A percentile compares a stretch with the other conserved stretches of the same genome.
phyloP scores from a whole-genome alignment of 768 basidiomycete species.

The Tulasnella sp. region DNA sequence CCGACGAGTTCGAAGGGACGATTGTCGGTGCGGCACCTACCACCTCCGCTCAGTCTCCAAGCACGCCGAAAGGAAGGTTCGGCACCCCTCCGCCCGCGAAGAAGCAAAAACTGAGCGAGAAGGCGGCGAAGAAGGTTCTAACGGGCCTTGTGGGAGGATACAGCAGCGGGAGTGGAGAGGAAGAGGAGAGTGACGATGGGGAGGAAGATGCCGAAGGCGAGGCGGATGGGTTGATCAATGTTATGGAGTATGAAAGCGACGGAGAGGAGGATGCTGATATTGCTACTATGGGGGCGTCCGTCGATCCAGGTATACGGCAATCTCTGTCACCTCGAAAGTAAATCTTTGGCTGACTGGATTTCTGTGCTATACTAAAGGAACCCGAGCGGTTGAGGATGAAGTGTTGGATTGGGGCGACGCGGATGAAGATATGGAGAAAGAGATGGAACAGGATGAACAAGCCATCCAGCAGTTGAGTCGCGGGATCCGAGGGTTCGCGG shows the following conservation, averaged over 20 bases:
- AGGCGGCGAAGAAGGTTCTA: slow-evolving; percentile 49
- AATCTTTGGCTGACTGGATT: background rate
- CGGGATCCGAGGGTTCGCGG: background rate
- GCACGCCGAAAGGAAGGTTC: slow-evolving; percentile 31
- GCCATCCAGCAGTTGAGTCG: background rate
- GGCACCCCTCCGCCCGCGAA: slow-evolving; percentile 35
- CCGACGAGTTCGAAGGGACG: slow-evolving; percentile 48
- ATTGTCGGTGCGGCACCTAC: slow-evolving; percentile 39
- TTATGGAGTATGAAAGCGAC: slow-evolving; percentile 30
- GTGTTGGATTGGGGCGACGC: slow-evolving; percentile 43
- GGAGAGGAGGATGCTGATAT: slow-evolving; percentile 30
- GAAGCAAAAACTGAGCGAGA: slow-evolving; percentile 47
- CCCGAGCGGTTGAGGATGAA: slow-evolving; percentile 37
- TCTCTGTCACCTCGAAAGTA: background rate
- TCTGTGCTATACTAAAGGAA: slow-evolving; percentile 20
- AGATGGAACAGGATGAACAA: background rate
- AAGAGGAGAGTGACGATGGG: slow-evolving; percentile 28
- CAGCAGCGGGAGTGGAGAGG: slow-evolving; percentile 45
- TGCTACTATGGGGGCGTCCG: background rate
- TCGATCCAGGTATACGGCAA: background rate
- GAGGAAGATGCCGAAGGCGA: slow-evolving; percentile 20
- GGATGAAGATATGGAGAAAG: slow-evolving; percentile 34
- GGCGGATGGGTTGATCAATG: background rate
- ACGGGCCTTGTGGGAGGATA: slow-evolving; percentile 53
- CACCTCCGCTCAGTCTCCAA: slow-evolving; percentile 23